Conservation (phyloP, 2,329 filamentous ascomycete genomes). For the Rhynchosporium graminicola region DNA sequence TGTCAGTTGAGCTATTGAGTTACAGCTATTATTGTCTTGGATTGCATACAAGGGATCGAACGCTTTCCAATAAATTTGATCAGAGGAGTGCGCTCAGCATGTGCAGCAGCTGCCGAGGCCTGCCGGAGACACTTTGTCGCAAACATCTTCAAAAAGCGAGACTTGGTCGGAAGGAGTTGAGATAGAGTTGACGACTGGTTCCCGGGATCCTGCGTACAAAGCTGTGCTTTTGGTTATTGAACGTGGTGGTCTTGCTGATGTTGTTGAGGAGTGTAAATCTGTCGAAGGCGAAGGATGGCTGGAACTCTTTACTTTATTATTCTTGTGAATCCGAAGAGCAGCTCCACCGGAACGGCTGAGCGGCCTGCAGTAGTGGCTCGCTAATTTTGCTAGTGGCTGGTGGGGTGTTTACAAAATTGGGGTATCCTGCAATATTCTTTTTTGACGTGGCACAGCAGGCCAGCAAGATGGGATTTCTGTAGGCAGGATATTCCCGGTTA, state of each 20-base stretch:
- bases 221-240: conserved; percentile 6
- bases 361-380: conserved; percentile 2
- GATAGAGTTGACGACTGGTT: conserved; percentile 6
- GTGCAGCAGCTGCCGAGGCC: conserved; percentile 37
- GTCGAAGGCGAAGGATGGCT: neutral
- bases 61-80: conserved; percentile 47
- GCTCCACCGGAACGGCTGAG: conserved; percentile 1
- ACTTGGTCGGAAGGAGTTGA: neutral
- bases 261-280: neutral
- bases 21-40: neutral
- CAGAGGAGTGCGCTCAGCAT: conserved; percentile 43
- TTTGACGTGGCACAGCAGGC: conserved; percentile 12
- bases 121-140: conserved; percentile 43
- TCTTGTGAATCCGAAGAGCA: neutral
- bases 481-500: conserved; percentile 1
- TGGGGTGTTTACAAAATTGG: neutral
- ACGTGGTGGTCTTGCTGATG: neutral
- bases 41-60: conserved; percentile 42
- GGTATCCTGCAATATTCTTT: neutral
- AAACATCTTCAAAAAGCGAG: conserved; percentile 39
- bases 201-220: conserved; percentile 11
- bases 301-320: conserved; percentile 4
- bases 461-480: neutral
- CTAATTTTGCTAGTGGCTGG: neutral
- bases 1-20: conserved; percentile 24